Conservation (phyloP, 2,329 filamentous ascomycete genomes). For the Microdochium paspali region DNA sequence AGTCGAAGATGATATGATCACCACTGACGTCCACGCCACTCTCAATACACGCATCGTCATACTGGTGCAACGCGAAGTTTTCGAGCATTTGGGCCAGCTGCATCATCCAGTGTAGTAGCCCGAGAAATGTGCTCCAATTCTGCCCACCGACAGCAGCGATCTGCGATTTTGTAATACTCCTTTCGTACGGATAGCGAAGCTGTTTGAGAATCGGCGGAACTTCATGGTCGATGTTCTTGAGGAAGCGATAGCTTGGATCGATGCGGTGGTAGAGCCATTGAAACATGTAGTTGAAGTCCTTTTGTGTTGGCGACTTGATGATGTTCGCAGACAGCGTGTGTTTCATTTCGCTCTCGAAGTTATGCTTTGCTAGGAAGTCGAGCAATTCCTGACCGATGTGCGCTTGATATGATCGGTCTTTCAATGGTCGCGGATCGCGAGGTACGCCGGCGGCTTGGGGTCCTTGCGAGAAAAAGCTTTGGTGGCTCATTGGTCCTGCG, state of each 20-base stretch:
- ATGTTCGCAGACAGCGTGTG: slow-evolving; percentile 85
- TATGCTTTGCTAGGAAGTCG: slow-evolving; percentile 86
- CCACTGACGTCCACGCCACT: slow-evolving; percentile 79
- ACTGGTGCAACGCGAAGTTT: slow-evolving; percentile 65
- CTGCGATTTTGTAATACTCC: slow-evolving; percentile 92
- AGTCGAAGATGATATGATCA: slow-evolving; percentile 90
- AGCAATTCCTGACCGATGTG: slow-evolving; percentile 82
- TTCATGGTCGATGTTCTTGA: slow-evolving; percentile 91
- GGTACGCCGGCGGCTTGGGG: slow-evolving; percentile 75
- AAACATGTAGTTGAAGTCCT: slow-evolving; percentile 97
- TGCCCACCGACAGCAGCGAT: slow-evolving; percentile 91
- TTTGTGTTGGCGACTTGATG: slow-evolving; percentile 89
- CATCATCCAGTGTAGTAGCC: slow-evolving; percentile 98
- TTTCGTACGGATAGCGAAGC: slow-evolving; percentile 87
- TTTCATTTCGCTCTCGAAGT: slow-evolving; percentile 98
- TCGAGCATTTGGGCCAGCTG: slow-evolving; percentile 92
- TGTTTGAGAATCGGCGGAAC: slow-evolving; percentile 89
- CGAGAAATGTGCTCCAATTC: slow-evolving; percentile 94
- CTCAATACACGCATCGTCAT: slow-evolving; percentile 84
- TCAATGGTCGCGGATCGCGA: slow-evolving; percentile 76
- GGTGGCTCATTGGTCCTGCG: slow-evolving; percentile 60
- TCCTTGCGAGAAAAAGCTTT: slow-evolving; percentile 90
- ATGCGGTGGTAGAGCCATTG: slow-evolving; percentile 96
- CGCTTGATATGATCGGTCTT: slow-evolving; percentile 69
- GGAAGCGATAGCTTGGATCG: slow-evolving; percentile 86